Conservation (phyloP, 225 moss, liverwort and hornwort species). For the Anthoceros angustus region DNA sequence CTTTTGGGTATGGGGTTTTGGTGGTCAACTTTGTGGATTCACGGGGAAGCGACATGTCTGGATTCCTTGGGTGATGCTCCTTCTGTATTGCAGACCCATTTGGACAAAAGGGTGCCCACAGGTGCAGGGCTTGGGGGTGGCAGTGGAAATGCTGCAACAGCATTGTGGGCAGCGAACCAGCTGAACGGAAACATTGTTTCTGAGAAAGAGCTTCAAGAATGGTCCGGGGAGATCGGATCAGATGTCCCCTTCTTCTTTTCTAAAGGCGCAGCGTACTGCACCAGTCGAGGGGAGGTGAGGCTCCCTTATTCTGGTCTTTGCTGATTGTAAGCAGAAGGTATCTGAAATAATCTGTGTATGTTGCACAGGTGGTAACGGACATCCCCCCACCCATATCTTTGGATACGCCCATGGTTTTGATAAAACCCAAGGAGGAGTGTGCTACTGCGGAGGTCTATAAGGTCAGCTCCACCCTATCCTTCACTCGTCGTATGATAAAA, state of each 20-base stretch:
- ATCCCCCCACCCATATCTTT: constrained; percentile 59
- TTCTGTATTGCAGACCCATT: constrained; percentile 39
- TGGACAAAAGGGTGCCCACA: constrained; percentile 86
- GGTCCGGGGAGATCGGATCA: constrained; percentile 83
- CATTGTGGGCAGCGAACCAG: constrained; percentile 85
- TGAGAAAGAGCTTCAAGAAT: constrained; percentile 72
- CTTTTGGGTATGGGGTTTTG: constrained; percentile 48
- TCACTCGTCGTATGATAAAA: constrained; percentile 1
- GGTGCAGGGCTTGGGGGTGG: constrained; percentile 92
- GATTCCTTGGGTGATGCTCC: not conserved
- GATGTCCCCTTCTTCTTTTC: constrained; percentile 88
- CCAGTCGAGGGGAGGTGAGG: constrained; percentile 65
- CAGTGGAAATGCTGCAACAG: constrained; percentile 89
- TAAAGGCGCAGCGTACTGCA: constrained; percentile 78
- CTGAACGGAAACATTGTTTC: constrained; percentile 48
- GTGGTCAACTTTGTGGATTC: too few relatives aligned
- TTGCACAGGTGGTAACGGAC: constrained; percentile 47
- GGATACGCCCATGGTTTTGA: constrained; percentile 67
- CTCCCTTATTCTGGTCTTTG: not conserved
- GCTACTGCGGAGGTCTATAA: constrained; percentile 75
- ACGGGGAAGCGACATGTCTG: too few relatives aligned
- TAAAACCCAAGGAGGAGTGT: constrained; percentile 76
- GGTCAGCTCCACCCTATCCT: constrained; percentile 19
- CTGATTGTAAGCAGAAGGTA: constrained; percentile 7
- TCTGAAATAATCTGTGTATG: constrained; percentile 5